A percentile compares a stretch with the other conserved stretches of the same genome.
These are phyloP conservation scores for Echites panduratus DNA, from an alignment of 257 asterid species.

Conservation along the genomic window DNA sequence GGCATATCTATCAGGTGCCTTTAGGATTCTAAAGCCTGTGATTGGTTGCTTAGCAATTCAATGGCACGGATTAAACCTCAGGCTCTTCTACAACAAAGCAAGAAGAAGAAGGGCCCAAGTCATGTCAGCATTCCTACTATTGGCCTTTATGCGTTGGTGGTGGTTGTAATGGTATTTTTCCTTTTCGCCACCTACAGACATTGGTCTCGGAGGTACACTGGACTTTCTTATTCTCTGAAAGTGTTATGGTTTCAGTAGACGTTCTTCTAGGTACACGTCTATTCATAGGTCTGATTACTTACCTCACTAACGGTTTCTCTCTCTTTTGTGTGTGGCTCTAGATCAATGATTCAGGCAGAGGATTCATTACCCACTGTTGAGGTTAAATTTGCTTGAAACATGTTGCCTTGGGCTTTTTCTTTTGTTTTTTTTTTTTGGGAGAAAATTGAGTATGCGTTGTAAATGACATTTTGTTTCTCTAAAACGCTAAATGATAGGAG, in stretches of 20 bases:
- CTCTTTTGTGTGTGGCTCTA: slow-evolving; percentile 10
- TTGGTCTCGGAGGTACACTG: slow-evolving; percentile 33
- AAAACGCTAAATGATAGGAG: neutral
- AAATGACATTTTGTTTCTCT: neutral
- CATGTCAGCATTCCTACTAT: slow-evolving; percentile 32
- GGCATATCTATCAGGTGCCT: neutral
- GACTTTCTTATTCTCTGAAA: neutral
- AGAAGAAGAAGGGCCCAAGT: slow-evolving; percentile 45
- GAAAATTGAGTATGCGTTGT: neutral
- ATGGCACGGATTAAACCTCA: slow-evolving; percentile 57
- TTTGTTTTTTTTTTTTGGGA: neutral
- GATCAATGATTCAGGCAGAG: slow-evolving; percentile 23
- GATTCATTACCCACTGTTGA: slow-evolving; percentile 14
- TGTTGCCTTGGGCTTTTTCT: too few relatives aligned
- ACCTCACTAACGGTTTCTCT: neutral
- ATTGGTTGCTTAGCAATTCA: slow-evolving; percentile 4
- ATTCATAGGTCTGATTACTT: neutral
- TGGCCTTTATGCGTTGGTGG: slow-evolving; percentile 25
- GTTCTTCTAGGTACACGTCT: neutral
- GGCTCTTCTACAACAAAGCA: slow-evolving; percentile 49
- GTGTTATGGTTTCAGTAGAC: neutral
- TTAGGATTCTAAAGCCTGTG: neutral
- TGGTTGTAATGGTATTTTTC: slow-evolving; percentile 35
- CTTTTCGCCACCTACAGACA: slow-evolving; percentile 41
- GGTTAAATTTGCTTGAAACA: slow-evolving; percentile 13